Conservation (phyloP, 352 stramenopile species). For the Pythium sukuiense region DNA sequence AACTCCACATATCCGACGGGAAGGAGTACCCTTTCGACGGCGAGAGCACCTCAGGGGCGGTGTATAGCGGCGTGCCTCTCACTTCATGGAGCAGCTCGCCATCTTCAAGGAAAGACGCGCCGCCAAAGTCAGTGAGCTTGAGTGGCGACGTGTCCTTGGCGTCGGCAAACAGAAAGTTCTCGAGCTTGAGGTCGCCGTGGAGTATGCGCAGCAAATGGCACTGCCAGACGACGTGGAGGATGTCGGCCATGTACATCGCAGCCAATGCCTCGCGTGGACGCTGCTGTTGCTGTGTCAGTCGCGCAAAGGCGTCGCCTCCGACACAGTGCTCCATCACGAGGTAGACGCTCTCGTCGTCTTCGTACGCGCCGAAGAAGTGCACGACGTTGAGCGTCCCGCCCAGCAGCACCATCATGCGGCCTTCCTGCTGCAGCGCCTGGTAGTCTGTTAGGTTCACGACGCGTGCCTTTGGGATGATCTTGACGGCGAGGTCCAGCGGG, state of each 20-base stretch:
- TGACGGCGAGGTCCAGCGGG: slow-evolving; percentile 64
- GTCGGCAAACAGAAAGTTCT: slow-evolving; percentile 82
- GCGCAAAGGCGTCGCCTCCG: slow-evolving; percentile 52
- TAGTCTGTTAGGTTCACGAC: slow-evolving; percentile 67
- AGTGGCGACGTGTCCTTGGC: slow-evolving; percentile 53
- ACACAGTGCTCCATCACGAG: slow-evolving; percentile 83
- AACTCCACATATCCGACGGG: slow-evolving; percentile 79
- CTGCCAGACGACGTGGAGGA: slow-evolving; percentile 80
- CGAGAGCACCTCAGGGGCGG: slow-evolving; percentile 64
- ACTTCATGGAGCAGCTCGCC: slow-evolving; percentile 45
- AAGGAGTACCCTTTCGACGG: slow-evolving; percentile 46
- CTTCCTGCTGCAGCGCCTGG: slow-evolving; percentile 62
- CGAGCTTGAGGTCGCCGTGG: slow-evolving; percentile 75
- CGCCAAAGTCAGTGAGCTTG: slow-evolving; percentile 81
- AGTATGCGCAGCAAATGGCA: slow-evolving; percentile 75
- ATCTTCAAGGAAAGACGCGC: slow-evolving; percentile 53
- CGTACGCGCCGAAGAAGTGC: slow-evolving; percentile 81
- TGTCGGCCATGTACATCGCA: slow-evolving; percentile 71
- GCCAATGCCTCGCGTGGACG: slow-evolving; percentile 39
- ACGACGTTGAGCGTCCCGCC: slow-evolving; percentile 80
- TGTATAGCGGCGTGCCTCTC: slow-evolving; percentile 72
- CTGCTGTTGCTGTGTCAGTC: slow-evolving; percentile 25
- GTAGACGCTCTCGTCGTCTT: slow-evolving; percentile 71
- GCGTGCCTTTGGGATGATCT: slow-evolving; percentile 71
- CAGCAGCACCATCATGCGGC: slow-evolving; percentile 73